Evolutionary conservation across 1,139 yeast genomes (phyloP), one percentile per base, ranked within the genome.

Genomic region (Protomyces arabidopsidicola): DNA sequence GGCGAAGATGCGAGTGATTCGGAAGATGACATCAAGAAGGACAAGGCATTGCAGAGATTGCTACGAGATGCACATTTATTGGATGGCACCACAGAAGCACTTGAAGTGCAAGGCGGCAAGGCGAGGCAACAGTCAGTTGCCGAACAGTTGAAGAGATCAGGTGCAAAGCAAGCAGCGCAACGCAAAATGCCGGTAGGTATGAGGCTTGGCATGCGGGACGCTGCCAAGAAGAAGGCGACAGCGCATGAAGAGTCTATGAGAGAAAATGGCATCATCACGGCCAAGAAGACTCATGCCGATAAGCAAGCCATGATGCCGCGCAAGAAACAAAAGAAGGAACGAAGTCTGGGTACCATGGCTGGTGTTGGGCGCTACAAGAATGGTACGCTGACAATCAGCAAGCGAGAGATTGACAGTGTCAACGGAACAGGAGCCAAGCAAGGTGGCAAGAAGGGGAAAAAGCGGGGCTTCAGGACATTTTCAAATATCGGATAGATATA

Each of bases 31-130:
- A 16, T 65, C 20, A 65, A 65, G 39, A 65, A 65, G 24, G 67
- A 65, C 51, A 16, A 35, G 18, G 67, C 60, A n/a, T 45, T 65
- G 31, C 67, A 65, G 22, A 60, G 56, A 20, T 55, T 65, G 8
- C 24, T 65, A 34, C 57, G 65, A 10, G 67, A 65, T 39, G 61
- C 66, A 14, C 66, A 64, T 18, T 50, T 64, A 9, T 58, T 65
- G 16, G 60, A 64, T 12, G 63, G 45, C 36, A 61, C 48, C 10
- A 54, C 48, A 9, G 55, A 52, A 27, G 58, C 45, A 12, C 53
- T 56, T 3, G 48, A 52, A 18, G 59, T 52, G 34, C 45, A 52
- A 2, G 39, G 48, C 1, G 63, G 63, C 16, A 60, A 53, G 24
- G 51, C 38, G n/a, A 16, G 63, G 22, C 63, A 53, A 14, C 53